Conservation (phyloP, 768 basidiomycete genomes). For the Sporobolomyces pararoseus region DNA sequence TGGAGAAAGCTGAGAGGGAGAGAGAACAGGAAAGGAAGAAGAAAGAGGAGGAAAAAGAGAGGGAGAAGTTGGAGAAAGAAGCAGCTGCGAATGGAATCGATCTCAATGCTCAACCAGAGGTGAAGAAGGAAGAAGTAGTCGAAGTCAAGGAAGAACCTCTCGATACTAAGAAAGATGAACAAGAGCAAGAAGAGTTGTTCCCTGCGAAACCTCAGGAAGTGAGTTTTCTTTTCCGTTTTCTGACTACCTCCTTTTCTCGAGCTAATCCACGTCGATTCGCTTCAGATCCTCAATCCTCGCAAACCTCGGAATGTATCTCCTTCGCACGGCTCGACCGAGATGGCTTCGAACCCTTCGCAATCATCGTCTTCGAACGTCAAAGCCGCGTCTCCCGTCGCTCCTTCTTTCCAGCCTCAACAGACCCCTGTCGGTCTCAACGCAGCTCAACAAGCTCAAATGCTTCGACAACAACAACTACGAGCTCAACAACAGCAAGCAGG, state of each 20-base stretch:
- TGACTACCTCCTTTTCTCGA: not conserved
- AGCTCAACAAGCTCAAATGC: conserved; percentile 29
- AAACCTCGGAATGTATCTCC: conserved; percentile 12
- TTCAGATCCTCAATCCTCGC: conserved; percentile 32
- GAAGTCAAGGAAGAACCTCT: not conserved
- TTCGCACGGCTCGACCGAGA: not conserved
- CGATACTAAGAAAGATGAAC: conserved; percentile 44
- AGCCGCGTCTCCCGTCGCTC: not conserved
- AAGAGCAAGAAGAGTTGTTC: conserved; percentile 43
- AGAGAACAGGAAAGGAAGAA: conserved; percentile 55
- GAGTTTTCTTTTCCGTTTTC: conserved; percentile 7
- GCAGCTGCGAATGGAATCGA: conserved; percentile 48
- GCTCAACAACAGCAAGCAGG: conserved; percentile 59
- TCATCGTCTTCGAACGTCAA: not conserved
- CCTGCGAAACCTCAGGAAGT: conserved; percentile 33
- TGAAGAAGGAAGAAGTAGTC: conserved; percentile 50
- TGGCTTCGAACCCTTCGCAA: conserved; percentile 2
- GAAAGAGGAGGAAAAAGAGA: conserved; percentile 29
- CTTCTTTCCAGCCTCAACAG: not conserved
- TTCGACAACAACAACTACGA: conserved; percentile 48
- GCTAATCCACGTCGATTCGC: not conserved
- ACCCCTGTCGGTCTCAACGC: conserved; percentile 19
- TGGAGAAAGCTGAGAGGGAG: conserved; percentile 50
- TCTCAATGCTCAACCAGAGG: conserved; percentile 60
- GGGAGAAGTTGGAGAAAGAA: conserved; percentile 39